These are phyloP conservation scores for Kingdonia uniflora DNA, from an alignment of 164 flowering plant species.

Conservation along the genomic window DNA sequence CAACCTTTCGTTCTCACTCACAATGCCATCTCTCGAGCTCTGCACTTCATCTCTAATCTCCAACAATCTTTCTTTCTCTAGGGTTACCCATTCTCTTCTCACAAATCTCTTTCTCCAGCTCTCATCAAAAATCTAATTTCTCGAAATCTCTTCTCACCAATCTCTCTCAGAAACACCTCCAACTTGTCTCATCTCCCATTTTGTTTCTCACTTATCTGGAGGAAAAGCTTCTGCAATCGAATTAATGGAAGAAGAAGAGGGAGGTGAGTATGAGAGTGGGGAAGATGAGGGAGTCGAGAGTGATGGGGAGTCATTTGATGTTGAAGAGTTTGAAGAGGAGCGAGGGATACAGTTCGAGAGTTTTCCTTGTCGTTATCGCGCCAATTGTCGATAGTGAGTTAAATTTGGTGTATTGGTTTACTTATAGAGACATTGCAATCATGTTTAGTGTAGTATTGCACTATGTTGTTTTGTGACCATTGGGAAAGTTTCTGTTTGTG, in stretches of 20 bases:
- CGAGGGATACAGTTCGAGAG: conserved; percentile 34
- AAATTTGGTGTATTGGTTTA: background rate
- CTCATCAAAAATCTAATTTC: background rate
- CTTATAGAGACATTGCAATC: background rate
- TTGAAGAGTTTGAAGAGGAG: conserved; percentile 51
- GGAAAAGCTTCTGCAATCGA: conserved; percentile 9
- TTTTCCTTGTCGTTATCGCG: conserved; percentile 39
- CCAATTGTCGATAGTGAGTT: conserved; percentile 35
- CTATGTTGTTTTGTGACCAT: too few species aligned
- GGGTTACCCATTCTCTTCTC: too few species aligned
- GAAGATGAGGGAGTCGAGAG: conserved; percentile 11
- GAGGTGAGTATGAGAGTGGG: conserved; percentile 1
- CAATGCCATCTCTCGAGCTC: too few species aligned
- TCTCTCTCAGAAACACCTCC: conserved; percentile 2
- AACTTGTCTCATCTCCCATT: conserved; percentile 1
- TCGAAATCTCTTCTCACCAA: background rate
- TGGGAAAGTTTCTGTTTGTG: too few species aligned
- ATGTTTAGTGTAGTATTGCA: too few species aligned
- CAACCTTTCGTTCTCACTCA: too few species aligned
- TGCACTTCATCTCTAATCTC: too few species aligned
- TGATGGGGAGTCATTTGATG: conserved; percentile 23
- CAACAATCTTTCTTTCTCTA: too few species aligned
- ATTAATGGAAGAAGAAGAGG: conserved; percentile 9
- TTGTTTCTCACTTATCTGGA: background rate
- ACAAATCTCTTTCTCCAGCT: too few species aligned